Evolutionary conservation across 495 filamentous ascomycete species (phyloP), one percentile per base, ranked within the genome.

Genomic region (Aspergillus nidulans): DNA sequence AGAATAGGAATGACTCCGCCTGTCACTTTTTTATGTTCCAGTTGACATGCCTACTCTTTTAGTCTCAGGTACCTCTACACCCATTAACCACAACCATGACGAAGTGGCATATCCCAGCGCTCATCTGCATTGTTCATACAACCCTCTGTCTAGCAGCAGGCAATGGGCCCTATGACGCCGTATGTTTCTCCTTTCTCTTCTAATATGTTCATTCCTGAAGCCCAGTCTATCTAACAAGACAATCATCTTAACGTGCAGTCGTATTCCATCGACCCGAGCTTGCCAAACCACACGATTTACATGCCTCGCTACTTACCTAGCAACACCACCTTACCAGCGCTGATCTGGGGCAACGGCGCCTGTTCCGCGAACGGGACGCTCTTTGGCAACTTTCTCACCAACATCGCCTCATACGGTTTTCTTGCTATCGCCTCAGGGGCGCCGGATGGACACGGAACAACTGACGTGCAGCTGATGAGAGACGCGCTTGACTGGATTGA

Each of bases 271-370:
- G 51, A 53, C 25, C 12, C 16, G 12, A 23, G 40, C 41, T 41
- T 53, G 28, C 20, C 40, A 6, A 13, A 26, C 28, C 51, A 53
- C 51, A 53, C 51, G 5, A 36, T 53, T 28, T 53, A 53, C 51
- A 45, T 45, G 24, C 45, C 45, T n/a, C 18, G 4, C 1, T 18
- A 7, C 45, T 26, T 26, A 3, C 25, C 45, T 1, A 1, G 12
- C 45, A 26, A 24, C 15, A 20, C 13, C 12, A 10, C 45, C 15
- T 26, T 48, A 25, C 45, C 45, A n/a, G 15, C 34, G 6, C 23
- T 48, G 6, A 48, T 48, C 25, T 48, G 51, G 51, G 51, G 51
- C 41, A 53, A 53, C 41, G 51, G 51, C 26, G 51, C 51, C 16
- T 53, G 51, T 28, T 26, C 25, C 25, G 24, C 21, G n/a, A 46